Conservation (phyloP, 1,284 basidiomycete species). For the Apiotrichum domesticum region DNA sequence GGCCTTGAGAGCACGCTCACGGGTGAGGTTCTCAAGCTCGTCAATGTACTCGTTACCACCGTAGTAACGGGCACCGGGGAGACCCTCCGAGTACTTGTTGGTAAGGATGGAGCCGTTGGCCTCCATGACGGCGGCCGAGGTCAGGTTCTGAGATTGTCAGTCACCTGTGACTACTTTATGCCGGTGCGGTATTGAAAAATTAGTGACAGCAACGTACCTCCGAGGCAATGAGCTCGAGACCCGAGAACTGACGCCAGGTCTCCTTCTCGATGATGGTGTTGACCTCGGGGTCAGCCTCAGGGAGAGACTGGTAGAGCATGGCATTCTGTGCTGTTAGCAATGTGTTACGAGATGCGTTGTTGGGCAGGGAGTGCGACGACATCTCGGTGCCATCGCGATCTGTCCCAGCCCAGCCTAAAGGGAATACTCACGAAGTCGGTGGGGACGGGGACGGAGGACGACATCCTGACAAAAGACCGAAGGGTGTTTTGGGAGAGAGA, state of each 20-base stretch:
- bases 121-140: conserved; percentile 89
- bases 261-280: conserved; percentile 98
- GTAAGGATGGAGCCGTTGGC: conserved; percentile 98
- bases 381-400: no score
- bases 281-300: conserved; percentile 88
- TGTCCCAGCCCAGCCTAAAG: neutral
- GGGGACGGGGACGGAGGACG: conserved; percentile 48
- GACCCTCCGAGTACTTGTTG: conserved; percentile 97
- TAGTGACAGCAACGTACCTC: conserved; percentile 33
- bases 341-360: neutral
- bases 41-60: conserved; percentile 97
- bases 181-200: neutral
- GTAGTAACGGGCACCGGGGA: conserved; percentile 92
- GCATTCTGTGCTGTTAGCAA: conserved; percentile 62
- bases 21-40: conserved; percentile 89
- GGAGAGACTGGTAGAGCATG: conserved; percentile 76
- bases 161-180: neutral
- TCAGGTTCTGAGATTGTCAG: conserved; percentile 65
- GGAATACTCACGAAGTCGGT: conserved; percentile 48
- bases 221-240: conserved; percentile 61
- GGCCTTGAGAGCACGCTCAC: conserved; percentile 89
- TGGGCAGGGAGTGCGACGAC: no score
- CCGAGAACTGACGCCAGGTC: conserved; percentile 96
- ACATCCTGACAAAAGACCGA: conserved; percentile 40
- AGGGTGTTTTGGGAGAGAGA: conserved; percentile 18